Evolutionary conservation across 2,329 filamentous ascomycete genomes (phyloP).

Genomic region (Magnaporthales sp.): DNA sequence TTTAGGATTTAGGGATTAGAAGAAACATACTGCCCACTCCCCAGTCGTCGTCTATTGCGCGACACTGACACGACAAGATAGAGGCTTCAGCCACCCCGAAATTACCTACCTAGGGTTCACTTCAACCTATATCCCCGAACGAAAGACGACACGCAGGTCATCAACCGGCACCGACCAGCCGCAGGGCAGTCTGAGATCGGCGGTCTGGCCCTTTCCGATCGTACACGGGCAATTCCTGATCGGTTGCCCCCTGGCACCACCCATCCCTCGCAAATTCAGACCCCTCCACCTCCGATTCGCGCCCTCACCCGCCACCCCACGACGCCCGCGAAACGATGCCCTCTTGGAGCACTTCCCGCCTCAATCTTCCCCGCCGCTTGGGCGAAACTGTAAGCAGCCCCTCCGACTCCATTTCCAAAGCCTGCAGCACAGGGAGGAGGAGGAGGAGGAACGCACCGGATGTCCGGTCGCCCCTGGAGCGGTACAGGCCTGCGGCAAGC

Average conservation of each 20-base stretch:
- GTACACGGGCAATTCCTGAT: background rate
- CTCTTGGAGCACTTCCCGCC: slow-evolving; percentile 8
- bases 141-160: background rate
- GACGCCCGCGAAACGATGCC: background rate
- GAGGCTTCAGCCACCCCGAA: background rate
- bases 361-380: slow-evolving; percentile 32
- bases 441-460: background rate
- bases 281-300: background rate
- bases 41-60: background rate
- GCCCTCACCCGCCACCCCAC: background rate
- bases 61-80: background rate
- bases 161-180: background rate
- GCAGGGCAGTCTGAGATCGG: background rate
- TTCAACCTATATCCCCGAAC: background rate
- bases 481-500: background rate
- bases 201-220: background rate
- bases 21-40: background rate
- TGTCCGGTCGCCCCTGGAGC: slow-evolving; percentile 3
- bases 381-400: slow-evolving; percentile 33
- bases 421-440: slow-evolving; percentile 7
- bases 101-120: background rate
- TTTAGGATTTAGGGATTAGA: background rate
- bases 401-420: slow-evolving; percentile 13
- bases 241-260: background rate
- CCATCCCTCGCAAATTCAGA: background rate